phyloP scores from a whole-genome alignment of 495 filamentous ascomycete species.

The Hypoxylon perforatum region DNA sequence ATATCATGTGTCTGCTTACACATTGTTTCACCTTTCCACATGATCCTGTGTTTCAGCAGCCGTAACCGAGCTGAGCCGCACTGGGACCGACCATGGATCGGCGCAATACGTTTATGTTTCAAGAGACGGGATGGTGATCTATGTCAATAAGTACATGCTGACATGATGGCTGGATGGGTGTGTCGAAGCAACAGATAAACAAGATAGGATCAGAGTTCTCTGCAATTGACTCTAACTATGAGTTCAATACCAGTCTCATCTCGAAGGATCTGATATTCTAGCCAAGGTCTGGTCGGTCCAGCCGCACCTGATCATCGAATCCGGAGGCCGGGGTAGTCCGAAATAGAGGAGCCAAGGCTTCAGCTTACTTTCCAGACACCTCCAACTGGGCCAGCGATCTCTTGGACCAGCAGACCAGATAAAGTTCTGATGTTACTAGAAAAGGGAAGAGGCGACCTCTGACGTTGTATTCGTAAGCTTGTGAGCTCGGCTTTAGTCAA shows the following conservation, averaged over 20 bases:
- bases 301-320: slow-evolving; percentile 3
- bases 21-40: slow-evolving; percentile 11
- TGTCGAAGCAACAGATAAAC: no score
- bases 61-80: no score
- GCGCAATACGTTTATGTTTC: no score
- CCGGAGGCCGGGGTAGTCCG: no score
- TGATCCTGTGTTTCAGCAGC: slow-evolving; percentile 14
- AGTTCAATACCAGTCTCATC: no score
- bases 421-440: slow-evolving; percentile 28
- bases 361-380: no score
- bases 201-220: no score
- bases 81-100: no score
- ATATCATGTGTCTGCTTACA: slow-evolving; percentile 3
- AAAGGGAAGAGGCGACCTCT: neutral
- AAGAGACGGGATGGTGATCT: neutral
- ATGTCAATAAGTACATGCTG: neutral
- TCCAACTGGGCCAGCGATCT: neutral
- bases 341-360: neutral
- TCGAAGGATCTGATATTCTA: no score
- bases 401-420: slow-evolving; percentile 20
- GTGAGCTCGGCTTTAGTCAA: neutral
- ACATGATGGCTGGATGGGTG: no score
- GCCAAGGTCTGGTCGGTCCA: no score
- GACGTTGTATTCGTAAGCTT: slow-evolving; percentile 29
- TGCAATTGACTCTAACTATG: no score